Conservation (phyloP, 75 land plant species). For the Isoetes taiwanensis region DNA sequence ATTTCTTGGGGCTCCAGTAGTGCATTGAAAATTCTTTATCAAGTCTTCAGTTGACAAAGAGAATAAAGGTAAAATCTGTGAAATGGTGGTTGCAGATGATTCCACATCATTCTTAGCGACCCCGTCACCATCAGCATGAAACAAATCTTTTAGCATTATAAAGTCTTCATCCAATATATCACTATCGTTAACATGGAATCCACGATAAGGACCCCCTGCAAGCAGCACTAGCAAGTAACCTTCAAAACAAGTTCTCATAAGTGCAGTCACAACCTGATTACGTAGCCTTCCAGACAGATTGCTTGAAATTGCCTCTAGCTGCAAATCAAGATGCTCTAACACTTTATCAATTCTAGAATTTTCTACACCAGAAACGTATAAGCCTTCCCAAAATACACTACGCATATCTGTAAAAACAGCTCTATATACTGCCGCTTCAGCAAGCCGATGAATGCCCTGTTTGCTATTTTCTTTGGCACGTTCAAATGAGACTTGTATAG, state of each 20-base stretch:
- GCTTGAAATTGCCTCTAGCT: conserved; percentile 42
- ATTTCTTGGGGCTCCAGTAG: conserved; percentile 43
- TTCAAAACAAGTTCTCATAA: conserved; percentile 84
- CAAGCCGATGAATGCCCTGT: conserved; percentile 61
- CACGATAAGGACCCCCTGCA: conserved; percentile 81
- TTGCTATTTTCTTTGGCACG: conserved; percentile 31
- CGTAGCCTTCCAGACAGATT: conserved; percentile 51
- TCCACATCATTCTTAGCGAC: conserved; percentile 60
- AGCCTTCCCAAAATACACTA: conserved; percentile 57
- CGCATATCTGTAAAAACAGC: conserved; percentile 60
- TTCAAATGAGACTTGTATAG: conserved; percentile 37
- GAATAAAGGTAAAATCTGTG: conserved; percentile 61
- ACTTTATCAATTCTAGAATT: conserved; percentile 55
- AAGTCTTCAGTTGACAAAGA: conserved; percentile 49
- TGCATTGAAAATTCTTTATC: conserved; percentile 40
- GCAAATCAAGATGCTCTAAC: conserved; percentile 44
- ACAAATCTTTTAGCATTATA: conserved; percentile 50
- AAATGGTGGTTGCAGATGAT: conserved; percentile 39
- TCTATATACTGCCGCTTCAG: conserved; percentile 66
- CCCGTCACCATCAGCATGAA: conserved; percentile 83
- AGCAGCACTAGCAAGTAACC: conserved; percentile 73
- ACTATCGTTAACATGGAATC: conserved; percentile 49
- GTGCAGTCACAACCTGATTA: conserved; percentile 52
- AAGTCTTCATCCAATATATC: conserved; percentile 81
- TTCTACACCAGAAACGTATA: conserved; percentile 59